Base-by-base conservation (phyloP, 1,284 basidiomycete genomes). In the Sanghuangporus baumii region DNA sequence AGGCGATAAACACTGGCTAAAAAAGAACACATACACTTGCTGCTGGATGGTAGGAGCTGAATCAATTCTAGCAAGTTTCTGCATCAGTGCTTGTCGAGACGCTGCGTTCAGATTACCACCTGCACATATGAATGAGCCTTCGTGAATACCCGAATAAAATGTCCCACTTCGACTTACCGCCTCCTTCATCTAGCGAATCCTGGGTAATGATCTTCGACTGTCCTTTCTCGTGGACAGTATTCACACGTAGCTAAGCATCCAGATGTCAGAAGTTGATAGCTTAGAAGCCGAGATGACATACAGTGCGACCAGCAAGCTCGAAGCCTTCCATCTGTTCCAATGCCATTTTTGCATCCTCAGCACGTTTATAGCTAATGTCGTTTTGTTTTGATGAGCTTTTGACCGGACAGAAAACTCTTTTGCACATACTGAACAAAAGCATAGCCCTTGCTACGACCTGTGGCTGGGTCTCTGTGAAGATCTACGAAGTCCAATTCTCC, bases 281-380 rank as follows among this genome's bases (percentile, higher is more conserved):
- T 57, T n/a, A n/a, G 36, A 36, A 16, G 56, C 43, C 34, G 14
- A 63, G 46, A 40, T 36, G 38, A 77, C 89, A 65, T 71, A 94
- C 93, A 61, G 89, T 90, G 65, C 96, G 86, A 54, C 95, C 97
- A 54, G 97, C 96, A 58, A 99, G 82, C 70, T 97, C 94, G 72
- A 99, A 98, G 11, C 93, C 93, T 79, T 98, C 94, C 95, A 99
- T 98, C 69, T 97, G 94, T 71, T 98, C 94, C 46, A 96, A 78
- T 16, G 96, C 96, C 87, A 96, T 96, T 73, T 93, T 91, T 18
- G 97, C 96, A 72, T 98, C 92, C 71, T 94, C 90, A 16, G 87
- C 79, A 56, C 91, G 83, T 71, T 93, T 93, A 75, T 94, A 97
- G 74, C 92, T 94, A 62, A 26, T 56, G 60, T 41, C 57, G 31